phyloP scores from a whole-genome alignment of 345 rosid genomes.

The Firmiana major region DNA sequence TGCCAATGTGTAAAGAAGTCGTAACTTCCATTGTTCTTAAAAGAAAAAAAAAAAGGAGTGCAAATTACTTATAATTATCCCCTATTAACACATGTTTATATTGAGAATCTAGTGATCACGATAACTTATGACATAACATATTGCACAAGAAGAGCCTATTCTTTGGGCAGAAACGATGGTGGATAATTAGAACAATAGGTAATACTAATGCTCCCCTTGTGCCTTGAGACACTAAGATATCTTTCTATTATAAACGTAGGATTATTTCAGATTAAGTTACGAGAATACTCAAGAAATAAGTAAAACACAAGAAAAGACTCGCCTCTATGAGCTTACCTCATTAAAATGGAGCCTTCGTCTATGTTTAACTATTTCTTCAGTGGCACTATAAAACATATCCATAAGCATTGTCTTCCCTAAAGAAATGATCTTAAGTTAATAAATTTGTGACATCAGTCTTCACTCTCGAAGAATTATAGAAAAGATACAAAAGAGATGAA shows the following conservation, averaged over 20 bases:
- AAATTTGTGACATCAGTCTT: neutral
- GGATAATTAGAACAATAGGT: neutral
- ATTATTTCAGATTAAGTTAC: neutral
- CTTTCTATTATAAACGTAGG: neutral
- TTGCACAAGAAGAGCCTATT: neutral
- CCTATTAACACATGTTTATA: neutral
- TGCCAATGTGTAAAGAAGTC: conserved; percentile 21
- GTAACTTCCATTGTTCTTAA: neutral
- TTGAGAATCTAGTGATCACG: neutral
- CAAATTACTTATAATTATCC: neutral
- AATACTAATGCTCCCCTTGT: neutral
- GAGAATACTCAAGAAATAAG: neutral
- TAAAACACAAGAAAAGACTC: conserved; percentile 12
- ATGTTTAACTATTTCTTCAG: conserved; percentile 64
- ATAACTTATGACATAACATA: neutral
- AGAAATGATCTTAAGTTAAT: conserved; percentile 14
- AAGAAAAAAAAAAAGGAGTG: neutral
- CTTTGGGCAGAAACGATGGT: neutral
- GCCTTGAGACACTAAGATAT: neutral
- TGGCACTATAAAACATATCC: conserved; percentile 91
- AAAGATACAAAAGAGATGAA: neutral
- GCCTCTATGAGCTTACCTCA: conserved; percentile 47
- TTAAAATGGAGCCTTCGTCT: conserved; percentile 78
- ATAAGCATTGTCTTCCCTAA: conserved; percentile 95
- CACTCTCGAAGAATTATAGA: neutral